A percentile compares a stretch with the other conserved stretches of the same genome.
Evolutionary conservation across 1,139 yeast species (phyloP).

Genomic region (Kodamaea plutei): DNA sequence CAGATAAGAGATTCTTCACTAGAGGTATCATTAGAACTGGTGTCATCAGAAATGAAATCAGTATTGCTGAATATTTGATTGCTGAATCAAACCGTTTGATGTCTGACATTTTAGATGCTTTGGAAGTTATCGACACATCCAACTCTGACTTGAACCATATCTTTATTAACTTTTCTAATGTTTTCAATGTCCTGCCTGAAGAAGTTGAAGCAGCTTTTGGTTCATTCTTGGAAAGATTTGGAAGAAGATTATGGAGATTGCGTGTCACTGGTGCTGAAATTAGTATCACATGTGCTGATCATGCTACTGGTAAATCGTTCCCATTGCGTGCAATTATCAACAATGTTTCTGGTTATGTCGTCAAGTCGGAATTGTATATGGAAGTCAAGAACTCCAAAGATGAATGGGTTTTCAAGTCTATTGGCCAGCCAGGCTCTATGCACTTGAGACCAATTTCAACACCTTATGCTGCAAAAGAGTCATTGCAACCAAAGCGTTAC

Average conservation of each 20-base stretch:
- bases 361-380: conserved; percentile 88
- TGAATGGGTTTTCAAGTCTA: conserved; percentile 94
- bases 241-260: conserved; percentile 93
- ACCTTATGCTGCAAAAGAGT: conserved; percentile 96
- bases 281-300: conserved; percentile 91
- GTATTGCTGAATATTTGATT: conserved; percentile 88
- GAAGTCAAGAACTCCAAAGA: conserved; percentile 89
- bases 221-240: conserved; percentile 95
- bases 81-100: conserved; percentile 95
- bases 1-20: conserved; percentile 93
- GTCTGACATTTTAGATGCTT: conserved; percentile 91
- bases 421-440: conserved; percentile 94
- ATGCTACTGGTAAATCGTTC: conserved; percentile 80
- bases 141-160: conserved; percentile 96
- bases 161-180: conserved; percentile 93
- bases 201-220: conserved; percentile 98
- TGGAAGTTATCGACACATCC: conserved; percentile 90
- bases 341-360: conserved; percentile 96
- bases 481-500: conserved; percentile 97
- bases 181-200: conserved; percentile 87
- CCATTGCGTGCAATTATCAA: conserved; percentile 95
- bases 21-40: conserved; percentile 98
- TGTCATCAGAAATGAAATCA: conserved; percentile 84
- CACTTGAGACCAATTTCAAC: conserved; percentile 93
- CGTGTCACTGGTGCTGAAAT: conserved; percentile 97